Conservation (phyloP, 2,329 filamentous ascomycete genomes). For the Trichoderma pleuroti region DNA sequence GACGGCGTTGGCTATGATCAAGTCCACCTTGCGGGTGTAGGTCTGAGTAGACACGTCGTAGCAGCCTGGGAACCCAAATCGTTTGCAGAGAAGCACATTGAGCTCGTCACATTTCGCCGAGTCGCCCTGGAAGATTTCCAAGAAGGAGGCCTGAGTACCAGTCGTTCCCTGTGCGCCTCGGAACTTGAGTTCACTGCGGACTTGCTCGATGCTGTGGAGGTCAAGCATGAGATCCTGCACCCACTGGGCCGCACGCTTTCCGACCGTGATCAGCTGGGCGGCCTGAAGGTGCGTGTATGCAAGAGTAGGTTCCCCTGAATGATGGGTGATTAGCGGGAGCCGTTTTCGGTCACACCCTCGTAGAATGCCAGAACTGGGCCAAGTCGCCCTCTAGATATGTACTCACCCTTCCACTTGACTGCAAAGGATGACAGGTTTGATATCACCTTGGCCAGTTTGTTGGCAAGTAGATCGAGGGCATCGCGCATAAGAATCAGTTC, state of each 20-base stretch:
- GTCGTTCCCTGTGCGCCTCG: constrained; percentile 66
- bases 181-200: constrained; percentile 66
- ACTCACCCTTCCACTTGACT: constrained; percentile 57
- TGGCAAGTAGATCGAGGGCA: constrained; percentile 70
- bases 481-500: constrained; percentile 66
- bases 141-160: constrained; percentile 74
- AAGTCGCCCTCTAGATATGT: too few relatives aligned
- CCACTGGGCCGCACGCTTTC: constrained; percentile 56
- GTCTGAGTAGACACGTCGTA: constrained; percentile 63
- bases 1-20: constrained; percentile 72
- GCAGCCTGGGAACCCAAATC: constrained; percentile 49
- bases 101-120: constrained; percentile 49
- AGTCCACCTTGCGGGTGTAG: constrained; percentile 74
- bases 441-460: constrained; percentile 76
- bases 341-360: not conserved
- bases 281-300: constrained; percentile 71
- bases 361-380: not conserved
- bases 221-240: constrained; percentile 64
- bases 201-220: constrained; percentile 67
- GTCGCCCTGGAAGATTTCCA: constrained; percentile 45
- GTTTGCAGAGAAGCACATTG: constrained; percentile 54
- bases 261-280: not conserved
- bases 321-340: not conserved
- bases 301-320: constrained; percentile 58
- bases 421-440: constrained; percentile 71